phyloP scores from a whole-genome alignment of 441 rosid genomes.

The Euphorbia corollata region DNA sequence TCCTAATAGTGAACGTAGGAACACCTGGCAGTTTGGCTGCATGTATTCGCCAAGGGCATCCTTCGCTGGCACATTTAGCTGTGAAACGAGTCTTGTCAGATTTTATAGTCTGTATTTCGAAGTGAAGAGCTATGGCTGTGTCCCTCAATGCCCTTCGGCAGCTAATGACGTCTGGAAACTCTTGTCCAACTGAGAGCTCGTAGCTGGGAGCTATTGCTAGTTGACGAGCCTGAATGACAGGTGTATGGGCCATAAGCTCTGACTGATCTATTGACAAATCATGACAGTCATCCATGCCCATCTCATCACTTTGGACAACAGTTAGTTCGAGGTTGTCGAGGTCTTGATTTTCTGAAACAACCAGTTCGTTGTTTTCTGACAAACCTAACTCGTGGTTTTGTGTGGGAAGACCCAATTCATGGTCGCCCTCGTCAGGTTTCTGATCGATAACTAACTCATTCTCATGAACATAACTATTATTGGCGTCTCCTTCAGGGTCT shows the following conservation, averaged over 20 bases:
- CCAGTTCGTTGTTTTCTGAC: conserved; percentile 50
- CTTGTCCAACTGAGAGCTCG: conserved; percentile 81
- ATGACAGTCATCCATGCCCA: conserved; percentile 39
- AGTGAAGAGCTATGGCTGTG: conserved; percentile 89
- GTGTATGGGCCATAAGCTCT: conserved; percentile 35
- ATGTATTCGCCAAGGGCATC: conserved; percentile 93
- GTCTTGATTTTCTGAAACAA: conserved; percentile 59
- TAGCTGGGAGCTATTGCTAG: conserved; percentile 35
- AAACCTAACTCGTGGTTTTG: conserved; percentile 51
- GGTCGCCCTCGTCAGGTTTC: conserved; percentile 59
- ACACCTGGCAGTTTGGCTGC: conserved; percentile 94
- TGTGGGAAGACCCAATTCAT: conserved; percentile 41
- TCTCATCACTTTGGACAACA: conserved; percentile 53
- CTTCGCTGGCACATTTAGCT: conserved; percentile 88
- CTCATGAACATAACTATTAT: conserved; percentile 51
- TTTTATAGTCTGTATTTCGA: conserved; percentile 88
- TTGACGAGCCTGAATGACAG: conserved; percentile 63
- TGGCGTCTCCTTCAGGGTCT: conserved; percentile 50
- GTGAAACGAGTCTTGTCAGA: conserved; percentile 93
- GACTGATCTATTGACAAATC: conserved; percentile 33
- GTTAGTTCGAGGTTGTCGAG: conserved; percentile 66
- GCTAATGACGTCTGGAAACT: conserved; percentile 89
- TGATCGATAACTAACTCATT: conserved; percentile 50
- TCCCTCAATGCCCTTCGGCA: conserved; percentile 91
- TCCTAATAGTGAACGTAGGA: conserved; percentile 86